Evolutionary conservation across 2,329 filamentous ascomycete genomes (phyloP).

Genomic region (Fusarium sp.): DNA sequence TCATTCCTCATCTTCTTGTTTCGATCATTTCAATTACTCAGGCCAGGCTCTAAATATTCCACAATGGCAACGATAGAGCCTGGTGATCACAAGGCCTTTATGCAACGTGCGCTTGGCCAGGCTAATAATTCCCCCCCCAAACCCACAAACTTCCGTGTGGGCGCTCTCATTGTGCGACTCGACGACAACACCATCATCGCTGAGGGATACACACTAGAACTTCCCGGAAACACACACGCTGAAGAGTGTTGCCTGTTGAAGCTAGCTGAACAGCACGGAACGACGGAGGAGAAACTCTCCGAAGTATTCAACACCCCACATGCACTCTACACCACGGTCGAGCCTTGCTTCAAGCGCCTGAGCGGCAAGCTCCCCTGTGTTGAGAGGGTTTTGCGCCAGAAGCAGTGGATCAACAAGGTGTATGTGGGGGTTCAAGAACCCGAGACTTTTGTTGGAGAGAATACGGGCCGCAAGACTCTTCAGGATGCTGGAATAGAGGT

Average conservation of each 20-base stretch:
- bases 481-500: slow-evolving; percentile 79
- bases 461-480: slow-evolving; percentile 78
- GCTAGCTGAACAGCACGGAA: slow-evolving; percentile 61
- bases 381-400: slow-evolving; percentile 77
- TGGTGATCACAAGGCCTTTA: slow-evolving; percentile 62
- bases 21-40: not conserved
- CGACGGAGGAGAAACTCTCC: slow-evolving; percentile 67
- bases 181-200: slow-evolving; percentile 71
- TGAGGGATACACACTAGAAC: slow-evolving; percentile 91
- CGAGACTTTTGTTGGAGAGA: slow-evolving; percentile 87
- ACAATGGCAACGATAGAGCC: slow-evolving; percentile 40
- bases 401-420: slow-evolving; percentile 76
- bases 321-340: slow-evolving; percentile 90
- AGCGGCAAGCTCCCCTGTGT: slow-evolving; percentile 83
- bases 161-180: slow-evolving; percentile 81
- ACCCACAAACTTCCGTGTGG: slow-evolving; percentile 93
- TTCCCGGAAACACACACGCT: slow-evolving; percentile 93
- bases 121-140: slow-evolving; percentile 85
- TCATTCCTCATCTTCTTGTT: not conserved
- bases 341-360: slow-evolving; percentile 80
- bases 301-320: slow-evolving; percentile 48
- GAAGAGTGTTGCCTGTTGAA: slow-evolving; percentile 94
- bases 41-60: not conserved
- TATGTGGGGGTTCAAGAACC: slow-evolving; percentile 92
- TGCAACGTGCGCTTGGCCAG: slow-evolving; percentile 79